phyloP scores from a whole-genome alignment of 208 protist species.

The Phytomonas sp. region DNA sequence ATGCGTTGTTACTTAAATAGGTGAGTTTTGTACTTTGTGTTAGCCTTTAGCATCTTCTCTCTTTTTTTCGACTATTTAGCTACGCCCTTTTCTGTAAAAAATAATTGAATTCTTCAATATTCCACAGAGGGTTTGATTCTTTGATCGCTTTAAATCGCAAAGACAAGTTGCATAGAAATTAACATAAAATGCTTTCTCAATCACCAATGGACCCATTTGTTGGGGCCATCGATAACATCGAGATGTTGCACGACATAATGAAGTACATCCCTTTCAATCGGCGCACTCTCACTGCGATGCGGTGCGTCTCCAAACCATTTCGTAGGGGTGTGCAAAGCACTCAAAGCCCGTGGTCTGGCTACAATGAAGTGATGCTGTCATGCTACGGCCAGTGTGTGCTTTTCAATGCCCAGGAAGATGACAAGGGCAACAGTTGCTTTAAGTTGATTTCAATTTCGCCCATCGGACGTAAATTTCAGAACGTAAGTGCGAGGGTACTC shows the following conservation, averaged over 20 bases:
- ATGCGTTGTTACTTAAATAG: not conserved
- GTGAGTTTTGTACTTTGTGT: not conserved
- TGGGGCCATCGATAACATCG: conserved; percentile 46
- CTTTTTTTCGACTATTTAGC: not conserved
- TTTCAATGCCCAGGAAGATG: conserved; percentile 72
- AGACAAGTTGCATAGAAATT: not conserved
- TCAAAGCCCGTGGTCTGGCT: conserved; percentile 46
- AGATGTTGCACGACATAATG: conserved; percentile 62
- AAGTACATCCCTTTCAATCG: conserved; percentile 78
- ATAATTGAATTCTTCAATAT: not conserved
- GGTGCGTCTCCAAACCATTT: conserved; percentile 71
- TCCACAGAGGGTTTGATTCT: not conserved
- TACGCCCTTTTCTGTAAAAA: not conserved
- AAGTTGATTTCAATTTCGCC: conserved; percentile 58
- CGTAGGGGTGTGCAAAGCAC: conserved; percentile 65
- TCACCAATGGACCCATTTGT: conserved; percentile 36
- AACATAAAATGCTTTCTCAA: conserved; percentile 32
- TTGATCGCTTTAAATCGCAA: not conserved
- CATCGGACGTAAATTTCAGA: conserved; percentile 72
- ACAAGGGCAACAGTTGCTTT: conserved; percentile 51
- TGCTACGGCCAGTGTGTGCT: conserved; percentile 68
- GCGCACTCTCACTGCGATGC: conserved; percentile 70
- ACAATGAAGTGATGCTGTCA: conserved; percentile 76
- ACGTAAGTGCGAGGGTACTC: conserved; percentile 51
- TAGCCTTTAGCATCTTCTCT: conserved; percentile 1